Conservation (phyloP, 108 stramenopile genomes). For the Cyclotella cryptica region DNA sequence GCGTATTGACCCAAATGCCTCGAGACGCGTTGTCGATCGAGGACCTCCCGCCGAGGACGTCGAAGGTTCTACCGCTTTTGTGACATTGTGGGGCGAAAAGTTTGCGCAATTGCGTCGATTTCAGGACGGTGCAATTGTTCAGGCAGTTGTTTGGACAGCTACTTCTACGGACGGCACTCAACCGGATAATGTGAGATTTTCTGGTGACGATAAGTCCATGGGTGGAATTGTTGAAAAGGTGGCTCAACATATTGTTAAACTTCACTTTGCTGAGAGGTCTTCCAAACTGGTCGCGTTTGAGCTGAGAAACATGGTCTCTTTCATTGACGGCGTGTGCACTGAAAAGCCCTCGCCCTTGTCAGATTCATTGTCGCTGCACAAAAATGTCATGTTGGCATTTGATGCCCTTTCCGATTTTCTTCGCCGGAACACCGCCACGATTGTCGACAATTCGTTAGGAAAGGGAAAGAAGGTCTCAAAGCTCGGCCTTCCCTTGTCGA, state of each 20-base stretch:
- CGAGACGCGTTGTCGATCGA: constrained; percentile 78
- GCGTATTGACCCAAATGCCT: constrained; percentile 69
- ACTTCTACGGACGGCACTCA: constrained; percentile 9
- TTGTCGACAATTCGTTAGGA: constrained; percentile 21
- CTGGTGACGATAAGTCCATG: constrained; percentile 63
- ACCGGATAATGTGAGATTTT: constrained; percentile 22
- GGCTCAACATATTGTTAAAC: constrained; percentile 65
- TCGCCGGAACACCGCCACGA: constrained; percentile 54
- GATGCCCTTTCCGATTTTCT: constrained; percentile 74
- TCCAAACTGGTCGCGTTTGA: constrained; percentile 47
- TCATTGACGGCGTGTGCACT: constrained; percentile 62
- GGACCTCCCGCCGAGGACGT: constrained; percentile 82
- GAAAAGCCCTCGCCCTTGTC: constrained; percentile 38
- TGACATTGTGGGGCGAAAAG: constrained; percentile 78
- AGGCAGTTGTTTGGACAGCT: constrained; percentile 86
- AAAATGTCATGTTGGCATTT: constrained; percentile 72
- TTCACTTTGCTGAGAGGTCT: constrained; percentile 57
- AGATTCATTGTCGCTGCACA: constrained; percentile 62
- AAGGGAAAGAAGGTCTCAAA: constrained; percentile 38
- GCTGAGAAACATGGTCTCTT: constrained; percentile 66
- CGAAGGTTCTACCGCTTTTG: constrained; percentile 61
- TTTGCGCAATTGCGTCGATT: constrained; percentile 81
- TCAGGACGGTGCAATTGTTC: constrained; percentile 92
- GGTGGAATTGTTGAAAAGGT: constrained; percentile 84
- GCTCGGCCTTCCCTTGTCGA: constrained; percentile 77